These are phyloP conservation scores for Hemileccinum rubropunctum DNA, from an alignment of 768 basidiomycete genomes.

Conservation along the genomic window DNA sequence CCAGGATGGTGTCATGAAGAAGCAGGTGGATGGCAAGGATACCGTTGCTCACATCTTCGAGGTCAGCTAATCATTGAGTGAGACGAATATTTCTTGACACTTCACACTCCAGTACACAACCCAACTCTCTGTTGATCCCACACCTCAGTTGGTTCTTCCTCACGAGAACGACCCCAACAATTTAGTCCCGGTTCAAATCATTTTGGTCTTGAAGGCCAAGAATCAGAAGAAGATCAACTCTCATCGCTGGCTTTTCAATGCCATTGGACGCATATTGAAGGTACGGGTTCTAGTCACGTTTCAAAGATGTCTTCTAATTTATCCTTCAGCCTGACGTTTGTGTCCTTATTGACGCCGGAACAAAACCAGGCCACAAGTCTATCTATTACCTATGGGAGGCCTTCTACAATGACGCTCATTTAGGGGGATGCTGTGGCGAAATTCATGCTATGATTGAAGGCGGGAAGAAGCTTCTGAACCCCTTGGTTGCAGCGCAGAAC, in stretches of 20 bases:
- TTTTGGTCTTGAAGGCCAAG: conserved; percentile 88
- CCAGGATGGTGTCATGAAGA: conserved; percentile 95
- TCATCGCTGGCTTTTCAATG: conserved; percentile 95
- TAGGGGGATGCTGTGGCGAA: conserved; percentile 91
- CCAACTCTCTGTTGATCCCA: conserved; percentile 88
- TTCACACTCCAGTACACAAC: conserved; percentile 76
- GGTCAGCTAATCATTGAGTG: conserved; percentile 39
- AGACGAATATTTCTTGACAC: conserved; percentile 3
- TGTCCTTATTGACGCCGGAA: conserved; percentile 92
- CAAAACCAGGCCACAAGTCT: conserved; percentile 94
- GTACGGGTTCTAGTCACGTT: conserved; percentile 35
- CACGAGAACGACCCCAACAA: conserved; percentile 89
- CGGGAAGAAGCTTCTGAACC: conserved; percentile 88
- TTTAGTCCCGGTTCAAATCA: conserved; percentile 89
- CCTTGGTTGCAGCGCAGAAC: conserved; percentile 91
- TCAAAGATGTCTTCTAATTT: background rate
- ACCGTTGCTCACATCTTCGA: conserved; percentile 95
- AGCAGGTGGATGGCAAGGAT: conserved; percentile 83
- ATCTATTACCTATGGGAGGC: conserved; percentile 96
- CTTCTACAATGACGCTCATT: conserved; percentile 73
- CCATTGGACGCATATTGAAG: conserved; percentile 77
- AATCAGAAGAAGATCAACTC: conserved; percentile 97
- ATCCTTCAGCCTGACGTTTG: conserved; percentile 77
- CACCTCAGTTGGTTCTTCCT: conserved; percentile 88
- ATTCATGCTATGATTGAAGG: conserved; percentile 97